Evolutionary conservation across 2,329 filamentous ascomycete species (phyloP), one percentile per base, ranked within the genome.

Genomic region (Cercospora zeae-maydis): DNA sequence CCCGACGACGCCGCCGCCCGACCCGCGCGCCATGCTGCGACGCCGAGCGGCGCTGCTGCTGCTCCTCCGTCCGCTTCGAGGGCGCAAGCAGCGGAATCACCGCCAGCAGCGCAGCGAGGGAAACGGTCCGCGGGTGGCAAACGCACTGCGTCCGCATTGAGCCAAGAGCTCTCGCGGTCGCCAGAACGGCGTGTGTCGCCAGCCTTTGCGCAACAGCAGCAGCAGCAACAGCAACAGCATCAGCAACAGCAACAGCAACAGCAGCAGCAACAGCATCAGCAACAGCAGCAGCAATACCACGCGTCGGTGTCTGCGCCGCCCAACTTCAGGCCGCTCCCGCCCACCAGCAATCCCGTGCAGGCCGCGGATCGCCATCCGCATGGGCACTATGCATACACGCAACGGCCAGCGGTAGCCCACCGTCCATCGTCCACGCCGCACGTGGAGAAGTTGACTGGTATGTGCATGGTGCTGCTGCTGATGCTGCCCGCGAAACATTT

Each of bases 391-490:
- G 63, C 34, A 42, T 57, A 68, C 63, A 42, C 56, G 30, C 62
- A 64, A 16, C 66, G 68, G 42, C 70, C 72, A 10, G 51, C 62
- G 34, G 67, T 71, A 42, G 65, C 70, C 36, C 76, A 76, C 64
- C 74, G 78, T 7, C 75, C 77, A 42, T 73, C 76, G 1, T 81
- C 79, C 24, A 81, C 77, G 14, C 76, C 78, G 31, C 76, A 78
- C 51, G 80, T 82, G 78, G 80, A 82, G 61, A 77, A 78, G 62
- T 69, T 81, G 61, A 78, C 80, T 70, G 79, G 79, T 80, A 70
- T 68, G 24, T 27, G 24, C 24, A 27, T 3, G 3, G 72, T 73
- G 30, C 30, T 37, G 30, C 27, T 21, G 19, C 16, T 39, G 30
- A 27, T 27, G 14, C 31, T 31, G 24, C 30, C 47, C 42, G 24